Percentiles rank a stretch among this genome's conserved stretches.
Evolutionary conservation across 495 filamentous ascomycete species (phyloP).

Genomic region (Neohortaea acidophila): DNA sequence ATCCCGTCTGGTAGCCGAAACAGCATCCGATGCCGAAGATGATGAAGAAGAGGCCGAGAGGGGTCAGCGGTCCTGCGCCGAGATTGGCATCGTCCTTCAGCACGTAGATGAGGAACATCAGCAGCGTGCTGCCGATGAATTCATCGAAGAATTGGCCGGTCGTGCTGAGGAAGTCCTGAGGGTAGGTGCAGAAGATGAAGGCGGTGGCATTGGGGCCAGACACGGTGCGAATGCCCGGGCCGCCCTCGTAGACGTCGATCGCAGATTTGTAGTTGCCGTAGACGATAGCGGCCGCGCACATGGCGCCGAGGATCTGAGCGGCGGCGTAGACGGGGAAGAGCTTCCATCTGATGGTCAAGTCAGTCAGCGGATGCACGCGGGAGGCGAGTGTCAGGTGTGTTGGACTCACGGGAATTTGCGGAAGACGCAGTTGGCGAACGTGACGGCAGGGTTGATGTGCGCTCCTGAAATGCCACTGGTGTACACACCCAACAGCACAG

Average conservation of each 20-base stretch:
- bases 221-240: constrained; percentile 38
- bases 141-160: constrained; percentile 46
- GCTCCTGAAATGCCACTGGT: constrained; percentile 42
- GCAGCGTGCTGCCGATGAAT: constrained; percentile 42
- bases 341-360: constrained; percentile 31
- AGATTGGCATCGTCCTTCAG: constrained; percentile 40
- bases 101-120: constrained; percentile 56
- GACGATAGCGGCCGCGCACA: constrained; percentile 22
- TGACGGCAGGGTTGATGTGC: constrained; percentile 41
- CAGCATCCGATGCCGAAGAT: constrained; percentile 54
- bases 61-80: constrained; percentile 22
- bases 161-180: constrained; percentile 42
- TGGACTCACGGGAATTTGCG: constrained; percentile 35
- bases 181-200: constrained; percentile 53
- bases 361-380: not conserved
- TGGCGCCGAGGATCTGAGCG: constrained; percentile 26
- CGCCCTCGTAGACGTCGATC: constrained; percentile 18
- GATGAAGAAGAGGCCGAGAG: constrained; percentile 46
- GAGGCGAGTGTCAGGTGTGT: not conserved
- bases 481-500: constrained; percentile 55
- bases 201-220: constrained; percentile 40
- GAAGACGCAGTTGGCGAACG: constrained; percentile 44
- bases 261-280: constrained; percentile 25
- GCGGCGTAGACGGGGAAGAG: constrained; percentile 24
- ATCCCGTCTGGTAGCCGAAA: constrained; percentile 51